These are phyloP conservation scores for Amphirosellinia nigrospora DNA, from an alignment of 495 filamentous ascomycete species.

Conservation along the genomic window DNA sequence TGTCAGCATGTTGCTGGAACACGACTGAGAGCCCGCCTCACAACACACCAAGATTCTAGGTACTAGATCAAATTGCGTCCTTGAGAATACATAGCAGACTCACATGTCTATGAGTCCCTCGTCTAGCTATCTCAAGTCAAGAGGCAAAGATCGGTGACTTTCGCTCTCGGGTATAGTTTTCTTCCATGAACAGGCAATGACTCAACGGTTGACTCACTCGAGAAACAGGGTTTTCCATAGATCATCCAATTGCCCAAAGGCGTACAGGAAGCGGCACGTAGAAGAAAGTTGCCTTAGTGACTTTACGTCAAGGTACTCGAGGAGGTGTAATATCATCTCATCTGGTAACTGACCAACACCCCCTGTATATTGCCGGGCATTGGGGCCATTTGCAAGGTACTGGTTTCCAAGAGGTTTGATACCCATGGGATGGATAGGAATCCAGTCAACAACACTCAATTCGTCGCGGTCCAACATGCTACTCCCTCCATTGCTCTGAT, in stretches of 20 bases:
- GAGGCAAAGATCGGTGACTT: neutral
- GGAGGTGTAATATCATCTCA: slow-evolving; percentile 75
- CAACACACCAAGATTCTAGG: neutral
- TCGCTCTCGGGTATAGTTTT: neutral
- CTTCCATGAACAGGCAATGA: neutral
- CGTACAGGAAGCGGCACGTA: slow-evolving; percentile 89
- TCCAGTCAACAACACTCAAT: slow-evolving; percentile 46
- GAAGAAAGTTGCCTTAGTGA: slow-evolving; percentile 71
- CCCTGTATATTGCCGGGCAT: slow-evolving; percentile 71
- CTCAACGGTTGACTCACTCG: slow-evolving; percentile 66
- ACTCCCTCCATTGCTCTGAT: slow-evolving; percentile 30
- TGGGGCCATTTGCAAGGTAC: slow-evolving; percentile 64
- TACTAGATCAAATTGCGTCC: neutral
- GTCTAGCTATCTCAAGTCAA: neutral
- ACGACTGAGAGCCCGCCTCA: neutral
- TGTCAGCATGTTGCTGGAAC: slow-evolving; percentile 20
- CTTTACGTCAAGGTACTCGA: slow-evolving; percentile 74
- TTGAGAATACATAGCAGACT: neutral
- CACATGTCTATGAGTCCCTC: neutral
- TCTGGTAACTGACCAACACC: slow-evolving; percentile 72
- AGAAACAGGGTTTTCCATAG: slow-evolving; percentile 89
- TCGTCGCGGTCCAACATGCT: slow-evolving; percentile 15
- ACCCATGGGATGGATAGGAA: slow-evolving; percentile 82
- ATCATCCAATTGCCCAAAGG: slow-evolving; percentile 84
- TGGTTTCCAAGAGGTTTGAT: slow-evolving; percentile 91